These are phyloP conservation scores for Rosa hybrid DNA, from an alignment of 331 rosid species.

Conservation along the genomic window DNA sequence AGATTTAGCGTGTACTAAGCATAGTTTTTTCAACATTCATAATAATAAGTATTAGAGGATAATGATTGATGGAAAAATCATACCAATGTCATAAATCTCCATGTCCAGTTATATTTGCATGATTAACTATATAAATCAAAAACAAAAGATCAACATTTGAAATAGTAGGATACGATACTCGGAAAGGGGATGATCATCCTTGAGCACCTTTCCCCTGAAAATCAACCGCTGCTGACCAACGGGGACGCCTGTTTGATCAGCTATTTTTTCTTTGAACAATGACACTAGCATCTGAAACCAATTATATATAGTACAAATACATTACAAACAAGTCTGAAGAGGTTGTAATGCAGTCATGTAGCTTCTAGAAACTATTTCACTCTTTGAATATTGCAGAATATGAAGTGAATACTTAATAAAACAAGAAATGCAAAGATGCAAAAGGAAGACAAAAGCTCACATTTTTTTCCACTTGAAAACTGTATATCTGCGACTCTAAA, in stretches of 20 bases:
- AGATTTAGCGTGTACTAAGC: not conserved
- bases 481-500: conserved; percentile 71
- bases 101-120: not conserved
- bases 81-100: not conserved
- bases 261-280: conserved; percentile 82
- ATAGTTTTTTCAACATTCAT: not conserved
- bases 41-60: not conserved
- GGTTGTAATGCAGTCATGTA: not conserved
- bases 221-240: conserved; percentile 86
- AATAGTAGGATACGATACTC: conserved; percentile 84
- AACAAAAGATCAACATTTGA: not conserved
- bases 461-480: conserved; percentile 74
- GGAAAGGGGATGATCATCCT: conserved; percentile 79
- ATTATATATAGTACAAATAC: not conserved
- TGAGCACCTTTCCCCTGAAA: conserved; percentile 93
- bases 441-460: conserved; percentile 35
- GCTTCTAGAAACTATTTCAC: not conserved
- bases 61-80: not conserved
- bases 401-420: not conserved
- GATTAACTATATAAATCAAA: not conserved
- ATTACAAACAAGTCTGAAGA: not conserved
- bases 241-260: conserved; percentile 74
- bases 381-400: not conserved
- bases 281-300: conserved; percentile 74
- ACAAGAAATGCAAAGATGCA: conserved; percentile 7